Evolutionary conservation across 352 stramenopile genomes (phyloP).

Genomic region (Phytopythium oedochilum): DNA sequence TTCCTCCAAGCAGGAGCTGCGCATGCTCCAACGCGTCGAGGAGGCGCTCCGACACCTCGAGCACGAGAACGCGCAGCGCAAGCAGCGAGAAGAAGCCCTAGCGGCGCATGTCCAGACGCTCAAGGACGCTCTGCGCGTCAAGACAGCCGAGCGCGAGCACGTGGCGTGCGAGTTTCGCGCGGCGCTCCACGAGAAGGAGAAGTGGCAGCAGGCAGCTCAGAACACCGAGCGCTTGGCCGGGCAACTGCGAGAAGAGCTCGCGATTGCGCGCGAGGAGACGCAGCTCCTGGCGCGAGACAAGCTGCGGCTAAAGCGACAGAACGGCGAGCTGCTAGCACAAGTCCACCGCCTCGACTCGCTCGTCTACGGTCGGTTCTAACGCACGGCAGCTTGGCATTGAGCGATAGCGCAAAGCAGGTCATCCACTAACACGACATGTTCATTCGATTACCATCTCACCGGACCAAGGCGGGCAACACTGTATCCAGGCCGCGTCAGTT

Average conservation of each 20-base stretch:
- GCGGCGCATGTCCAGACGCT: constrained; percentile 50
- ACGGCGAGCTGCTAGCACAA: constrained; percentile 64
- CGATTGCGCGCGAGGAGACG: constrained; percentile 56
- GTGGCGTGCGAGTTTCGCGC: constrained; percentile 36
- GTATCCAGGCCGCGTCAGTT: not conserved
- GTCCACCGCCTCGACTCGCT: constrained; percentile 73
- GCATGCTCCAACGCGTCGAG: constrained; percentile 72
- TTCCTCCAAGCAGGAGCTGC: constrained; percentile 20
- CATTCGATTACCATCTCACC: not conserved
- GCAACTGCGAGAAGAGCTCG: constrained; percentile 58
- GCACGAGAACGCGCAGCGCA: constrained; percentile 49
- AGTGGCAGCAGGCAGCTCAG: constrained; percentile 52
- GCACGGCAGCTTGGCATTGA: not conserved
- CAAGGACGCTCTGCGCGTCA: constrained; percentile 43
- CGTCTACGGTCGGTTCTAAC: constrained; percentile 71
- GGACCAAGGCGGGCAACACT: not conserved
- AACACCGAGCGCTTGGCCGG: constrained; percentile 31
- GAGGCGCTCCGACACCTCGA: constrained; percentile 64
- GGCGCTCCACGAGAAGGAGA: constrained; percentile 37
- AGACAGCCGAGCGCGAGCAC: constrained; percentile 53
- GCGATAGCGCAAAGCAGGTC: not conserved
- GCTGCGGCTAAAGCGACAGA: constrained; percentile 58
- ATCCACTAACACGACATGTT: not conserved
- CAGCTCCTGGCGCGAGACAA: constrained; percentile 56
- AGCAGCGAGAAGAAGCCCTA: constrained; percentile 44